Evolutionary conservation across 257 asterid genomes (phyloP), one percentile per base, ranked within the genome.

Genomic region (Coffea eugenioides): DNA sequence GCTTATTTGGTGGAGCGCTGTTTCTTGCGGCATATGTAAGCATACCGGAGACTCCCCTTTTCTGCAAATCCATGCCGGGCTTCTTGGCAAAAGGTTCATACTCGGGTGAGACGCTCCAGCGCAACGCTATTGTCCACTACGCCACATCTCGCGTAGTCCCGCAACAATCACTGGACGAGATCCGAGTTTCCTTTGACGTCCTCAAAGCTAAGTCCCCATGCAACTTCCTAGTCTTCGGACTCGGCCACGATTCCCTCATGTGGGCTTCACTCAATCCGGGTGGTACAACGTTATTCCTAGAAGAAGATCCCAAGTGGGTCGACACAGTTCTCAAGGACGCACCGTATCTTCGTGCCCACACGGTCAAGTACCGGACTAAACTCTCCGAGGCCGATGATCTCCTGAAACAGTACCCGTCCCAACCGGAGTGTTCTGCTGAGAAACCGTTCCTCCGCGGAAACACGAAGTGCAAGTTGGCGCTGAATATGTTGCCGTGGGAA

Each of bases 161-260:
- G 6, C 89, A 86, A 67, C 89, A 86, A 62, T 71, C 76, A 0
- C 20, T 81, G 36, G 15, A 34, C 14, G 89, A 86, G 64, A 83
- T 86, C 20, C 66, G 68, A 2, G 71, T 81, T 46, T 79, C 87
- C 2, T 81, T 82, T 74, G 79, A 82, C 68, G 90, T 93, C 0
- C 86, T 95, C 62, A 85, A 79, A 18, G 74, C 86, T 0, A 36
- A 69, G 14, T 76, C 82, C 20, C 90, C 95, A n/a, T 78, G 89
- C 83, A 87, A 92, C 73, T 92, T 95, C 78, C 91, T 95, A 11
- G 94, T 95, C 11, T 95, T 92, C 79, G 98, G 99, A 39, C 88
- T 95, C 25, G 99, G 98, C 11, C 91, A 83, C 41, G 98, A 93
- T 62, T 95, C 99, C 0, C 86, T 92, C 23, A 95, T 93, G 98